phyloP scores from a whole-genome alignment of 495 filamentous ascomycete species.

The Wilcoxina mikolae region DNA sequence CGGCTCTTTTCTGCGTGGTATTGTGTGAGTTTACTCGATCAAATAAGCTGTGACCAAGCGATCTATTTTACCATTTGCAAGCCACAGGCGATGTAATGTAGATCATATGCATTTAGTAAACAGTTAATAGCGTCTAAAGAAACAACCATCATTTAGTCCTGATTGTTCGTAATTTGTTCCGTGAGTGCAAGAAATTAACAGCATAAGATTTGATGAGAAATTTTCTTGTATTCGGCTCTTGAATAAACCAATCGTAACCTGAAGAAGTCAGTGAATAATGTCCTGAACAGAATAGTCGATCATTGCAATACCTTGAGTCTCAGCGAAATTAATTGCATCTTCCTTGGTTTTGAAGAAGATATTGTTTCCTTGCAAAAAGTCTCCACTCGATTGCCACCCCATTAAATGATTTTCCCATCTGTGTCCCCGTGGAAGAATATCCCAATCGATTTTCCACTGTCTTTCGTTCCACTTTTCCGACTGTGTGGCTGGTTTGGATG shows the following conservation, averaged over 20 bases:
- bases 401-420: conserved; percentile 97
- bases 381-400: conserved; percentile 94
- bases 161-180: conserved; percentile 79
- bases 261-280: neutral
- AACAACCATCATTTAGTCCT: conserved; percentile 97
- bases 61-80: no score
- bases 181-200: conserved; percentile 79
- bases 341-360: conserved; percentile 87
- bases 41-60: no score
- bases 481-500: conserved; percentile 82
- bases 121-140: no score
- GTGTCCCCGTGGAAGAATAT: conserved; percentile 53
- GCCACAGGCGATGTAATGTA: no score
- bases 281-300: neutral
- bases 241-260: conserved; percentile 93
- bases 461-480: conserved; percentile 69
- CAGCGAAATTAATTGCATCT: conserved; percentile 83
- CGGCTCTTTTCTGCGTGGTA: no score
- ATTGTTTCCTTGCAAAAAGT: conserved; percentile 81
- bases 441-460: conserved; percentile 98
- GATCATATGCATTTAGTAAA: no score
- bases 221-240: conserved; percentile 81
- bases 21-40: no score
- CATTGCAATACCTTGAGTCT: conserved; percentile 62
- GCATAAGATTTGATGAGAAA: conserved; percentile 88